Conservation (phyloP, 2,329 filamentous ascomycete genomes). For the Magnaporthales sp. region DNA sequence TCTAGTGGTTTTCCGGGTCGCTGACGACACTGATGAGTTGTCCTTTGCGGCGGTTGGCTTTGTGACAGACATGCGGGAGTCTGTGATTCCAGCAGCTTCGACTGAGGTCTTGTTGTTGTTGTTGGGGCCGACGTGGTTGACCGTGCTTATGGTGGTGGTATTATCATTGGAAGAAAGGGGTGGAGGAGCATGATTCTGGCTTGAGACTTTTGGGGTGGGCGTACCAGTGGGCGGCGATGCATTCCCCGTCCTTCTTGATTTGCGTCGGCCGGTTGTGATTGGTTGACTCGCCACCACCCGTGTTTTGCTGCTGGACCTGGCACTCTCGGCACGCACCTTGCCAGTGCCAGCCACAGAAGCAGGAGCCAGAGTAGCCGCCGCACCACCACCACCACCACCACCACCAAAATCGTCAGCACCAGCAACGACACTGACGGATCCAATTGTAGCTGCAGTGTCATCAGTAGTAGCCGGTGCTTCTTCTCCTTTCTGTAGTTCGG, state of each 20-base stretch:
- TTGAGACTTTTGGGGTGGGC: conserved; percentile 9
- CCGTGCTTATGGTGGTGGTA: too few species aligned
- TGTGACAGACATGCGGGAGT: conserved; percentile 4
- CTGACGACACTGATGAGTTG: background rate
- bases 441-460: background rate
- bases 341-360: conserved; percentile 4
- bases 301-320: conserved; percentile 8
- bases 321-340: conserved; percentile 1
- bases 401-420: conserved; percentile 4
- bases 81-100: background rate
- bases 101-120: conserved; percentile 5
- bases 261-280: conserved; percentile 17
- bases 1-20: conserved; percentile 3
- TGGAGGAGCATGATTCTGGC: conserved; percentile 8
- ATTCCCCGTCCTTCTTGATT: conserved; percentile 18
- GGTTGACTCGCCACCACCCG: conserved; percentile 15
- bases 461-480: background rate
- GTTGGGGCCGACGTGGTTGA: too few species aligned
- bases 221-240: conserved; percentile 16
- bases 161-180: conserved; percentile 6
- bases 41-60: conserved; percentile 2
- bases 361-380: conserved; percentile 11
- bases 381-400: background rate
- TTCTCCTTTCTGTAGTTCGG: background rate
- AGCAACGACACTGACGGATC: background rate